Percentiles rank a stretch among this genome's conserved stretches.
These are phyloP conservation scores for Tephrocybe sp. DNA, from an alignment of 768 basidiomycete species.

Conservation along the genomic window DNA sequence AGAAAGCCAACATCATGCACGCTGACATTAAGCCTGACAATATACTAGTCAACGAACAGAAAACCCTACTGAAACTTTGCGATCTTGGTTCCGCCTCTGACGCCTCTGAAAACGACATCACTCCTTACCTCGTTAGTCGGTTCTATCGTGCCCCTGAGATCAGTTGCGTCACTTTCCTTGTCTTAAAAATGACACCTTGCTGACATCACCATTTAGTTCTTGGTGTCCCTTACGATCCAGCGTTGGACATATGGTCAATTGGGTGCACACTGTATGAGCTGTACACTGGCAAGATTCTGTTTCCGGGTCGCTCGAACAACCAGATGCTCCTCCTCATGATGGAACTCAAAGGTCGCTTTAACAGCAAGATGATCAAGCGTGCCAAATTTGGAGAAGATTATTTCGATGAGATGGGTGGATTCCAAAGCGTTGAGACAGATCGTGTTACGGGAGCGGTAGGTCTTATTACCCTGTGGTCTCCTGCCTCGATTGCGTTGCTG, in stretches of 20 bases:
- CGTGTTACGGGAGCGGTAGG: constrained; percentile 81
- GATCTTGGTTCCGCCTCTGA: constrained; percentile 98
- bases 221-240: constrained; percentile 91
- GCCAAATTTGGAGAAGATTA: constrained; percentile 90
- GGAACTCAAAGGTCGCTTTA: constrained; percentile 95
- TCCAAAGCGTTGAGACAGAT: constrained; percentile 81
- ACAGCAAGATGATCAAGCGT: constrained; percentile 91
- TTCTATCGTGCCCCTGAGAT: constrained; percentile 99
- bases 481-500: constrained; percentile 20
- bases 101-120: constrained; percentile 93
- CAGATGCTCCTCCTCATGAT: constrained; percentile 98
- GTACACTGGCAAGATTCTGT: constrained; percentile 95
- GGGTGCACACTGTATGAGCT: constrained; percentile 97
- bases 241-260: constrained; percentile 95
- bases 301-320: constrained; percentile 95
- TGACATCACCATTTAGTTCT: constrained; percentile 59
- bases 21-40: constrained; percentile 99
- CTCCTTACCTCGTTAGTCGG: constrained; percentile 94
- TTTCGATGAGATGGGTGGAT: constrained; percentile 92
- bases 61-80: constrained; percentile 91
- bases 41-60: constrained; percentile 93
- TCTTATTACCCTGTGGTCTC: constrained; percentile 20
- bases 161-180: constrained; percentile 53
- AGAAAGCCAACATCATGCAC: constrained; percentile 93
- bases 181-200: constrained; percentile 4